A percentile compares a stretch with the other conserved stretches of the same genome.
phyloP scores from a whole-genome alignment of 225 moss, liverwort and hornwort species.

The Takakia lepidozioides region DNA sequence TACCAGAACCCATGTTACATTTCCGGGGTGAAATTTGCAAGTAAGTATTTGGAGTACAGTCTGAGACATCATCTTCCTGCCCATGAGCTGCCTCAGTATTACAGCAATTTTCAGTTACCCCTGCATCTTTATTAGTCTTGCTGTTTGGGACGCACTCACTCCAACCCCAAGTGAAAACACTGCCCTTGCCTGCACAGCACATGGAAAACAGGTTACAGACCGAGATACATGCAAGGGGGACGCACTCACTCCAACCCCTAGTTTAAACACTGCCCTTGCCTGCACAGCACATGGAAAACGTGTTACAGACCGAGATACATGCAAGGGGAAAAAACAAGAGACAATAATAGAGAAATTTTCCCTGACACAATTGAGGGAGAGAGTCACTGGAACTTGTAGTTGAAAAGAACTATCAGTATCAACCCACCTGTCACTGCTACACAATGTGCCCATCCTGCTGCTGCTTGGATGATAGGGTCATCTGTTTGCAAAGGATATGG shows the following conservation, averaged over 20 bases:
- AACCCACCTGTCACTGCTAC: constrained; percentile 82
- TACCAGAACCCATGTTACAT: constrained; percentile 8
- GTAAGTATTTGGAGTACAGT: constrained; percentile 19
- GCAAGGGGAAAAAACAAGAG: too few species aligned
- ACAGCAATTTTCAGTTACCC: background rate
- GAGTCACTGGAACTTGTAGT: too few species aligned
- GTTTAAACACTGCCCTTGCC: constrained; percentile 69
- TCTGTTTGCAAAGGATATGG: constrained; percentile 53
- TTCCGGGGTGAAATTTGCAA: constrained; percentile 23
- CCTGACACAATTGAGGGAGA: too few species aligned
- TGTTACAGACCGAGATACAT: too few species aligned
- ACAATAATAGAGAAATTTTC: too few species aligned
- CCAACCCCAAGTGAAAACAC: constrained; percentile 94
- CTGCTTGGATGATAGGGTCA: constrained; percentile 63
- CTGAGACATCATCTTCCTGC: constrained; percentile 22
- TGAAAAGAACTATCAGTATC: too few species aligned
- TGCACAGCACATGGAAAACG: too few species aligned
- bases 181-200: constrained; percentile 54
- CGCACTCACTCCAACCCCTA: constrained; percentile 95
- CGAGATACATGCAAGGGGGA: too few species aligned
- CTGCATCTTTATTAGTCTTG: constrained; percentile 24
- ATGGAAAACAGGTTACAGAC: too few species aligned
- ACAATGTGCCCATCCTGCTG: constrained; percentile 94
- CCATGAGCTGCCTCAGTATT: constrained; percentile 26
- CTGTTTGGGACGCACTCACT: constrained; percentile 71